Base-by-base conservation (phyloP, 306 rosid species). In the Vigna hirtella region DNA sequence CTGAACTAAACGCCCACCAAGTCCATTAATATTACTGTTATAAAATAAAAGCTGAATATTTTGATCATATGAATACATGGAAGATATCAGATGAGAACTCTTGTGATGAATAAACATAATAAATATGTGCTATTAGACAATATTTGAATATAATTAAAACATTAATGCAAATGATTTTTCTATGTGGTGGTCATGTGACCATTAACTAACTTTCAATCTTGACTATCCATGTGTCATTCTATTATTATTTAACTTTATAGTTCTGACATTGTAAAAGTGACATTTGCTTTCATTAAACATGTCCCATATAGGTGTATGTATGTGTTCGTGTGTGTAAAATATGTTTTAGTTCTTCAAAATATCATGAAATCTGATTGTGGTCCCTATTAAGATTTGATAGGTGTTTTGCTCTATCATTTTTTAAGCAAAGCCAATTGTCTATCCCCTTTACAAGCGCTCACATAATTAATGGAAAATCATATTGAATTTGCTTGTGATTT, bases 401-500 rank as follows among this genome's bases (percentile, higher is more conserved):
- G 4, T 30, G 4, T 30, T 30, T 30, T 30, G 34, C 34, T 30
- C 55, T 49, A 49, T 49, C 59, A 26, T 26, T 28, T 63, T 9
- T 51, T 5, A 72, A 79, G 66, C 74, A 40, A 38, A 38, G 57
- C 24, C 53, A 34, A 63, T 38, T 34, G 9, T 70, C 77, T 48
- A 8, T 58, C 20, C 20, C 40, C 40, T 65, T n/a, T 52, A 66
- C 12, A 53, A 50, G 49, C 36, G 64, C 48, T 69, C 69, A 26
- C 22, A 61, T 66, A 32, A 47, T 55, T 32, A 30, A 32, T 26
- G 16, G 49, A 57, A 83, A 45, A 28, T 79, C 74, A 47, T 53
- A 55, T 62, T 74, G 57, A 70, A 45, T 66, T 42, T 74, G 8
- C 77, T 82, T 38, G 10, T 64, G 16, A 40, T 77, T 10, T 66